phyloP scores from a whole-genome alignment of 805 yeast genomes.

The Kodamaea restingae region DNA sequence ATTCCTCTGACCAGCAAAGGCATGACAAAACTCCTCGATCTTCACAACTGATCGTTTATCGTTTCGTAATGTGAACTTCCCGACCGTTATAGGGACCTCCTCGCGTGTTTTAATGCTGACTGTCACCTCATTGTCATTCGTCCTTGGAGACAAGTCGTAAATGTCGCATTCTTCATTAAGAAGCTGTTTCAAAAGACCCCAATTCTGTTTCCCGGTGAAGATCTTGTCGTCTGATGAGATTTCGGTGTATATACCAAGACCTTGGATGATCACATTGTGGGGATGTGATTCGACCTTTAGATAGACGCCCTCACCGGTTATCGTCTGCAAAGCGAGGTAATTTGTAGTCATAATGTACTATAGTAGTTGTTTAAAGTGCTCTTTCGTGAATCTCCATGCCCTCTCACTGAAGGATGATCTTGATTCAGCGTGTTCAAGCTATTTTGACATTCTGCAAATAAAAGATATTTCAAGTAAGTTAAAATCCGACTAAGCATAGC shows the following conservation, averaged over 20 bases:
- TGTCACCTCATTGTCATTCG: slow-evolving; percentile 7
- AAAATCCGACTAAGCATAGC: too few species aligned
- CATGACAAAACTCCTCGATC: slow-evolving; percentile 16
- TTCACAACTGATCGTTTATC: slow-evolving; percentile 11
- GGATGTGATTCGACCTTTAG: background rate
- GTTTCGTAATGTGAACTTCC: slow-evolving; percentile 20
- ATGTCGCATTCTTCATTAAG: slow-evolving; percentile 15
- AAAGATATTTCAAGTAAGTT: too few species aligned
- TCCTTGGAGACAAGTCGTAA: background rate
- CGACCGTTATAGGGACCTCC: slow-evolving; percentile 24
- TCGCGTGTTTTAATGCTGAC: slow-evolving; percentile 19
- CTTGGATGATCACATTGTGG: background rate
- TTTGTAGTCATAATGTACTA: slow-evolving; percentile 1
- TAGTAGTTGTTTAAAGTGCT: background rate
- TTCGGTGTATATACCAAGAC: background rate
- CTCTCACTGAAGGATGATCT: too few species aligned
- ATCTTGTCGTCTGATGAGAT: slow-evolving; percentile 3
- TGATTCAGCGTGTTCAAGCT: too few species aligned
- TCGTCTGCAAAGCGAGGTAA: background rate
- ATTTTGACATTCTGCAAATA: too few species aligned
- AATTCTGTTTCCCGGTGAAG: slow-evolving; percentile 18
- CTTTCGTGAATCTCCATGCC: too few species aligned
- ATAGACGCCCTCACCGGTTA: background rate
- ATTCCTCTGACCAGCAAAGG: slow-evolving; percentile 15
- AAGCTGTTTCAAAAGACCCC: slow-evolving; percentile 13